These are phyloP conservation scores for Pseudogymnoascus destructans DNA, from an alignment of 2,329 filamentous ascomycete species.

Conservation along the genomic window DNA sequence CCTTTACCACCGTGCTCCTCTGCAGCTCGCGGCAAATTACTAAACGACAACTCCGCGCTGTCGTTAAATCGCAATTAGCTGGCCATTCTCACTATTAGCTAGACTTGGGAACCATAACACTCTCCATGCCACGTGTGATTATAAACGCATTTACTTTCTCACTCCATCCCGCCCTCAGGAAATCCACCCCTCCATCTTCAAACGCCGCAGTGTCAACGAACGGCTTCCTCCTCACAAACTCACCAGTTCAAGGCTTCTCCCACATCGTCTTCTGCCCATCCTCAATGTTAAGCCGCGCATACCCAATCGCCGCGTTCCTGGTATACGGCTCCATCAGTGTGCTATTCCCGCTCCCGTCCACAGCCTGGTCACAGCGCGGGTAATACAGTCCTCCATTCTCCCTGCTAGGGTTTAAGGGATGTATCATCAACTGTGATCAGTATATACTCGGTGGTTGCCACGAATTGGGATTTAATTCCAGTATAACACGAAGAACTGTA, in stretches of 20 bases:
- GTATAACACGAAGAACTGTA: background rate
- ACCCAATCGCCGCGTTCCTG: slow-evolving; percentile 28
- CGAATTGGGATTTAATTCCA: background rate
- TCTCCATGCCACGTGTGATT: slow-evolving; percentile 9
- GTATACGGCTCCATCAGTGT: slow-evolving; percentile 27
- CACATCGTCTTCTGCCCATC: slow-evolving; percentile 29
- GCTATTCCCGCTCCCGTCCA: slow-evolving; percentile 20
- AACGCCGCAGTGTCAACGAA: background rate
- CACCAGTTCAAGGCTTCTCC: slow-evolving; percentile 23
- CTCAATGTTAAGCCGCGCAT: slow-evolving; percentile 27
- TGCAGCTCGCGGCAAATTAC: background rate
- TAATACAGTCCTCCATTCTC: slow-evolving; percentile 28
- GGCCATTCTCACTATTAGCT: background rate
- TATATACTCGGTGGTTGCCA: background rate
- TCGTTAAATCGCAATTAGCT: background rate
- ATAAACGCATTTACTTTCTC: slow-evolving; percentile 2
- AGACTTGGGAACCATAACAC: background rate
- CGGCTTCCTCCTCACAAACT: slow-evolving; percentile 12
- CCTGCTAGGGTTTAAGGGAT: slow-evolving; percentile 24
- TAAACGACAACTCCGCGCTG: background rate
- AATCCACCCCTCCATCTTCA: slow-evolving; percentile 6
- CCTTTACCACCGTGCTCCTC: background rate
- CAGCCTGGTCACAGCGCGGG: slow-evolving; percentile 19
- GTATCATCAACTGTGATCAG: slow-evolving; percentile 12
- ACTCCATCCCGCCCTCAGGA: background rate